phyloP scores from a whole-genome alignment of 768 basidiomycete species.

The Chalciporus piperatus region DNA sequence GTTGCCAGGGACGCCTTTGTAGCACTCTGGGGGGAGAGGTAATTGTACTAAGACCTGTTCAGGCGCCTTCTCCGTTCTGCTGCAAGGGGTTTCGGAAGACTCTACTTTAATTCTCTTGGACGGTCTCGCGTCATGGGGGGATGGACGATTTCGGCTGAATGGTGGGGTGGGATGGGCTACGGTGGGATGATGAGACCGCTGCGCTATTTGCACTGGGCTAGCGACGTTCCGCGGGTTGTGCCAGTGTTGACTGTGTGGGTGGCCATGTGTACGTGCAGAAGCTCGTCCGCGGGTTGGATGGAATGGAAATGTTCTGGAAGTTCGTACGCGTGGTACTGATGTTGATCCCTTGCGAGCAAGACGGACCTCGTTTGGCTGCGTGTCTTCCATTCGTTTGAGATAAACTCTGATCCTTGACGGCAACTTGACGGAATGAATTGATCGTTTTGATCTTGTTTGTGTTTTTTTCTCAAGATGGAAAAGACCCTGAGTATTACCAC shows the following conservation, averaged over 20 bases:
- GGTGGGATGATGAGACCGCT: not conserved
- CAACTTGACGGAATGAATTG: not conserved
- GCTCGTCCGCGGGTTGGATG: not conserved
- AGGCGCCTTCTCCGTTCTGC: not conserved
- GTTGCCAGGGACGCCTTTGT: constrained; percentile 6
- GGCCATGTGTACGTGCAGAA: not conserved
- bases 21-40: constrained; percentile 13
- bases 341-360: constrained; percentile 33
- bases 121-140: not conserved
- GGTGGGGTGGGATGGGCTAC: not conserved
- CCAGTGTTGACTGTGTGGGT: not conserved
- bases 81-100: not conserved
- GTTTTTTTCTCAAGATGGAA: constrained; percentile 1
- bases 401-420: not conserved
- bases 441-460: constrained; percentile 25
- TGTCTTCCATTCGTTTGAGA: constrained; percentile 31
- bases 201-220: no score
- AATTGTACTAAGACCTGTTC: constrained; percentile 1
- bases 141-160: not conserved
- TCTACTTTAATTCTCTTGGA: constrained; percentile 7
- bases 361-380: constrained; percentile 39
- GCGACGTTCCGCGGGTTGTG: not conserved
- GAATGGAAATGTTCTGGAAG: not conserved
- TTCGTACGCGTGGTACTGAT: constrained; percentile 27
- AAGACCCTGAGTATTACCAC: not conserved